Percentiles rank a stretch among this genome's conserved stretches.
Evolutionary conservation across 768 basidiomycete species (phyloP).

Genomic region (Termitomyces sp.): DNA sequence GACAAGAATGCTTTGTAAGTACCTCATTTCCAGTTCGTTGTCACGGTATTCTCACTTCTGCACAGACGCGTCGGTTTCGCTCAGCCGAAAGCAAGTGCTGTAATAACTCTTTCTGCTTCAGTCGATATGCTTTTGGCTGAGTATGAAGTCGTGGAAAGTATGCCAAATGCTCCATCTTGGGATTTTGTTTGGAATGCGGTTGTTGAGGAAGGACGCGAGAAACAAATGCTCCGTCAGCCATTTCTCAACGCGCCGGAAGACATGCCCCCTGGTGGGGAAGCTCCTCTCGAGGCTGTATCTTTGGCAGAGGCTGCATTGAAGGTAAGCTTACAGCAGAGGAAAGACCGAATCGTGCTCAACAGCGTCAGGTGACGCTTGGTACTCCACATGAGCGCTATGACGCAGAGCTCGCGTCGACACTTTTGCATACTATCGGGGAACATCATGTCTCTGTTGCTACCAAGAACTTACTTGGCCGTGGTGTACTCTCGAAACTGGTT

Average conservation of each 20-base stretch:
- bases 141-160: conserved; percentile 48
- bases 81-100: conserved; percentile 31
- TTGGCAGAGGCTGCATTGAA: conserved; percentile 70
- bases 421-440: conserved; percentile 56
- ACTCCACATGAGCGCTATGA: conserved; percentile 68
- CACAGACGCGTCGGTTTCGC: conserved; percentile 62
- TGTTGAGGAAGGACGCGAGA: conserved; percentile 75
- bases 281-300: conserved; percentile 33
- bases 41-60: conserved; percentile 8
- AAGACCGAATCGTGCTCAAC: not conserved
- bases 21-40: not conserved
- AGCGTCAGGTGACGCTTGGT: conserved; percentile 66
- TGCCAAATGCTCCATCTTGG: conserved; percentile 40
- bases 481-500: conserved; percentile 60
- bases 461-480: conserved; percentile 54
- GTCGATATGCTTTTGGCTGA: conserved; percentile 35
- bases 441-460: conserved; percentile 49
- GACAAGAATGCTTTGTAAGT: conserved; percentile 87
- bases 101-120: conserved; percentile 32
- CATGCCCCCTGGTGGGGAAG: conserved; percentile 23
- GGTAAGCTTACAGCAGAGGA: conserved; percentile 28
- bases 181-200: conserved; percentile 71
- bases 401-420: conserved; percentile 44
- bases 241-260: conserved; percentile 41
- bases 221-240: conserved; percentile 51